phyloP scores from a whole-genome alignment of 2,329 filamentous ascomycete genomes.

The Fusarium pseudograminearum region DNA sequence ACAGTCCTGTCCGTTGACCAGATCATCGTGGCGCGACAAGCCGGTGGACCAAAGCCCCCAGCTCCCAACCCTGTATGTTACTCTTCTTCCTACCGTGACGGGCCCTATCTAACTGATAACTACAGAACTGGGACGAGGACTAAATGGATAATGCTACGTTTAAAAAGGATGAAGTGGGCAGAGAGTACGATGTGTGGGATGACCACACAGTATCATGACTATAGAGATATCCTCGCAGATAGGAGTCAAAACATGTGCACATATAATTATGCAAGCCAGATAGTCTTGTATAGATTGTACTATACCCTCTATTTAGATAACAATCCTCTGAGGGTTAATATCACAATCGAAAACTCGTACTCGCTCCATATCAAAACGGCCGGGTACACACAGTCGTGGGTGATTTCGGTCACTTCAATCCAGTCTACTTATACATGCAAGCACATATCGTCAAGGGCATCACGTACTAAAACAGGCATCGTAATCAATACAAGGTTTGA shows the following conservation, averaged over 20 bases:
- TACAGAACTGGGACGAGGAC: slow-evolving; percentile 73
- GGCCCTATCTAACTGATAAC: slow-evolving; percentile 47
- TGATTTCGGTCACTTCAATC: no score
- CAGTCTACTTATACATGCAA: background rate
- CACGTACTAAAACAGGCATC: background rate
- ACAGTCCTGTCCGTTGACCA: slow-evolving; percentile 97
- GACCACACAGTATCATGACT: slow-evolving; percentile 37
- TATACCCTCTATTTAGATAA: slow-evolving; percentile 17
- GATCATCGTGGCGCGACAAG: slow-evolving; percentile 98
- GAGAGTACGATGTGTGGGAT: slow-evolving; percentile 34
- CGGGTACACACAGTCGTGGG: background rate
- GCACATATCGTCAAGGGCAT: background rate
- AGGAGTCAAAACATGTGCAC: slow-evolving; percentile 32
- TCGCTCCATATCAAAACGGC: background rate
- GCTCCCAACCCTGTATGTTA: slow-evolving; percentile 81
- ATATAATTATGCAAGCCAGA: slow-evolving; percentile 25
- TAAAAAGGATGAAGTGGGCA: slow-evolving; percentile 39
- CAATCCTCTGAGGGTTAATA: slow-evolving; percentile 7
- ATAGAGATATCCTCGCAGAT: slow-evolving; percentile 43
- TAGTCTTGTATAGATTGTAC: slow-evolving; percentile 6
- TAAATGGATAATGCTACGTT: slow-evolving; percentile 55
- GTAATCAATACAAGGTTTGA: background rate
- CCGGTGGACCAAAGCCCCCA: slow-evolving; percentile 95
- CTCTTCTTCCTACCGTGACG: background rate
- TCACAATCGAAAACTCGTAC: slow-evolving; percentile 15